phyloP scores from a whole-genome alignment of 2,329 filamentous ascomycete species.

The Fusarium setosum region DNA sequence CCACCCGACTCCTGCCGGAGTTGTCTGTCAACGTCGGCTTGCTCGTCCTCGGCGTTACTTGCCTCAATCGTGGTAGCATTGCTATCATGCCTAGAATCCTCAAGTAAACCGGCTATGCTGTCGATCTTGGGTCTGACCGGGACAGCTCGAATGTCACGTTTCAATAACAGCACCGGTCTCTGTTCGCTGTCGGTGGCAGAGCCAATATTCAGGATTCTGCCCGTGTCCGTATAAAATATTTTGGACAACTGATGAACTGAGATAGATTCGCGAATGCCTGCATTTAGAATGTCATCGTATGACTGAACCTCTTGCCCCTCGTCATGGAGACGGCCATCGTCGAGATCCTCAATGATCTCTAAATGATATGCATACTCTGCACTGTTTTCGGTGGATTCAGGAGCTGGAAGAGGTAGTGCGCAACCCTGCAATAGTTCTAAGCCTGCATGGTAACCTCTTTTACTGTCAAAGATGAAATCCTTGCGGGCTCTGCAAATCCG shows the following conservation, averaged over 20 bases:
- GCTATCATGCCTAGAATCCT: conserved; percentile 51
- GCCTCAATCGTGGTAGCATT: conserved; percentile 22
- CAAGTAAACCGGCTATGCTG: conserved; percentile 47
- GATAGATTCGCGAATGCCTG: conserved; percentile 65
- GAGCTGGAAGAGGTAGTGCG: background rate
- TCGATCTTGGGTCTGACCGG: conserved; percentile 2
- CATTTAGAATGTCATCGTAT: conserved; percentile 55
- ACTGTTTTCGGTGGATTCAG: background rate
- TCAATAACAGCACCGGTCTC: conserved; percentile 49
- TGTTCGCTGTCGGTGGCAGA: conserved; percentile 60
- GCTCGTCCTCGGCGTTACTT: conserved; percentile 45
- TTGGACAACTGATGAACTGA: conserved; percentile 76
- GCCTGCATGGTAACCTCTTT: conserved; percentile 25
- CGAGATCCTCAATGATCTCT: conserved; percentile 83
- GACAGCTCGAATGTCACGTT: conserved; percentile 41
- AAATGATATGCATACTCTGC: conserved; percentile 79
- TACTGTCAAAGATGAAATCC: conserved; percentile 35
- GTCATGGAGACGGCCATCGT: conserved; percentile 66
- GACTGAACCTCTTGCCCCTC: conserved; percentile 47
- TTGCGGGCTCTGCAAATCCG: conserved; percentile 78
- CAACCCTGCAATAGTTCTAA: background rate
- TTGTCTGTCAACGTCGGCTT: conserved; percentile 60
- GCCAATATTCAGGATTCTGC: conserved; percentile 85
- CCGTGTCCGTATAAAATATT: conserved; percentile 93
- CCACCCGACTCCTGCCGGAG: conserved; percentile 43